Conservation (phyloP, 768 basidiomycete species). For the Cystobasidium ongulense region DNA sequence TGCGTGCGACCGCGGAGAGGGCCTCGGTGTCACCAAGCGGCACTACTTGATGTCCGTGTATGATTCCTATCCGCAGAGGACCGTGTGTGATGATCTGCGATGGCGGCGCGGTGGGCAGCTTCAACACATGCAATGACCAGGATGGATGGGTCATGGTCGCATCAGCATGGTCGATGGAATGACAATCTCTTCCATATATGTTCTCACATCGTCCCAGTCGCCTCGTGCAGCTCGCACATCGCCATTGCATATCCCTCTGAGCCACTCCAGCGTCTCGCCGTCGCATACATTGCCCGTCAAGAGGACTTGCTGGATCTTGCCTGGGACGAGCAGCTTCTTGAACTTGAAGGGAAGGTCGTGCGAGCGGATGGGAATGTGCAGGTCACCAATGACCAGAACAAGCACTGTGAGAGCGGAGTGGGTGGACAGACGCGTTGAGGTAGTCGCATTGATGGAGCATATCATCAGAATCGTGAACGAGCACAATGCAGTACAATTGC, state of each 20-base stretch:
- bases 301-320: conserved; percentile 95
- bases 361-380: conserved; percentile 77
- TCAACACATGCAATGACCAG: neutral
- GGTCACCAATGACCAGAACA: conserved; percentile 91
- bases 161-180: neutral
- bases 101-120: conserved; percentile 66
- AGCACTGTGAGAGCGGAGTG: conserved; percentile 49
- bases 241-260: conserved; percentile 73
- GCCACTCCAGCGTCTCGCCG: conserved; percentile 92
- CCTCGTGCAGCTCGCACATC: conserved; percentile 87
- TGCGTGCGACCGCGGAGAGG: conserved; percentile 75
- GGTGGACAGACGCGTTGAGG: neutral
- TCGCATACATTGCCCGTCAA: conserved; percentile 98
- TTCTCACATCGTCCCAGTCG: conserved; percentile 89
- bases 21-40: conserved; percentile 87
- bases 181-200: conserved; percentile 26
- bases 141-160: neutral
- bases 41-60: conserved; percentile 88
- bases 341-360: conserved; percentile 94
- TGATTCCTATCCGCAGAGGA: conserved; percentile 80
- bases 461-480: neutral
- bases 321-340: conserved; percentile 85
- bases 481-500: no score
- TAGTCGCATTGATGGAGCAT: neutral
- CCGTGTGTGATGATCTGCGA: conserved; percentile 71